These are phyloP conservation scores for Entomophthora muscae DNA, from an alignment of 371 early-diverging fungal species.

Conservation along the genomic window DNA sequence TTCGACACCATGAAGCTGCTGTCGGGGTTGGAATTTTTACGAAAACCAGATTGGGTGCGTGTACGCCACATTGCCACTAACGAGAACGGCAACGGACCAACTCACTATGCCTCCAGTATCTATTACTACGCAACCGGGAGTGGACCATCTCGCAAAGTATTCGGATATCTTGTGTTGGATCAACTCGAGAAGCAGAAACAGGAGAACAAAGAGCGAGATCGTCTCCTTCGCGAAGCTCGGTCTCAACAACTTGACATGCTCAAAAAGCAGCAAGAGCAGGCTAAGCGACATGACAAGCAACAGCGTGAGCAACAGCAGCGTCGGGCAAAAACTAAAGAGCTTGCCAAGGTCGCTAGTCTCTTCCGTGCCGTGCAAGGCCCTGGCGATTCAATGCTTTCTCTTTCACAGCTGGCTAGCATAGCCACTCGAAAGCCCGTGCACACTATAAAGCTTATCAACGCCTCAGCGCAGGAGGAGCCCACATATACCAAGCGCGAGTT, in stretches of 20 bases:
- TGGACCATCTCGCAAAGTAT: conserved; percentile 16
- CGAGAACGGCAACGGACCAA: conserved; percentile 15
- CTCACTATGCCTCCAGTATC: conserved; percentile 11
- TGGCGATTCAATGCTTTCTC: neutral
- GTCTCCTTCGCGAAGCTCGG: conserved; percentile 45
- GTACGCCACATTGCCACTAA: conserved; percentile 19
- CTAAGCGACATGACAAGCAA: conserved; percentile 37
- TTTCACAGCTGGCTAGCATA: conserved; percentile 4
- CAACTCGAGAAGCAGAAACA: conserved; percentile 49
- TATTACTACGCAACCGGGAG: conserved; percentile 14
- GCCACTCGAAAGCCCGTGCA: conserved; percentile 34
- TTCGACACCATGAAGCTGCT: conserved; percentile 9
- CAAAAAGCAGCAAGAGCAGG: conserved; percentile 49
- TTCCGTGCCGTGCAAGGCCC: conserved; percentile 22
- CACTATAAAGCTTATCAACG: conserved; percentile 63
- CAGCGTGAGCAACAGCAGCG: conserved; percentile 33
- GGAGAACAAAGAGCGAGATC: conserved; percentile 49
- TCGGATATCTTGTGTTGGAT: conserved; percentile 32
- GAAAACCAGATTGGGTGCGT: conserved; percentile 16
- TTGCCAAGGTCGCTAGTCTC: conserved; percentile 27
- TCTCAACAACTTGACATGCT: conserved; percentile 43
- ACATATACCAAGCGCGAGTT: conserved; percentile 49
- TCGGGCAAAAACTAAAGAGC: conserved; percentile 23
- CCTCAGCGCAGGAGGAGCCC: conserved; percentile 40
- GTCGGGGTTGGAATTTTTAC: neutral